Percentiles rank a stretch among this genome's conserved stretches.
These are phyloP conservation scores for carrot (Daucus carota) DNA, from an alignment of 129 eudicot species.

Conservation along the genomic window DNA sequence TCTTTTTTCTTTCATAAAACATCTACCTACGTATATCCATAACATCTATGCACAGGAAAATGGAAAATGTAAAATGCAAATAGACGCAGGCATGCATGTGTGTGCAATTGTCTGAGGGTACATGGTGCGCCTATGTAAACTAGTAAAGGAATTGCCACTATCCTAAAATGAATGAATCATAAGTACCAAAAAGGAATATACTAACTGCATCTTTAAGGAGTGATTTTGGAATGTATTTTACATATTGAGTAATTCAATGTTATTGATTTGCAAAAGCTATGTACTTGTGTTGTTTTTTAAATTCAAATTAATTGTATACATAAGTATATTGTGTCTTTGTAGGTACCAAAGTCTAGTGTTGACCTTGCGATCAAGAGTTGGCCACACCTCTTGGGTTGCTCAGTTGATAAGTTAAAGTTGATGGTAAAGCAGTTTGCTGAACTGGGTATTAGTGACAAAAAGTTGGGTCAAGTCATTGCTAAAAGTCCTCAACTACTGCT, in stretches of 20 bases:
- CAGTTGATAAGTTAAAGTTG: conserved; percentile 45
- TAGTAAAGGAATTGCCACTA: neutral
- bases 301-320: neutral
- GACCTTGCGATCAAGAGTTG: conserved; percentile 44
- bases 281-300: neutral
- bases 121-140: too few species aligned
- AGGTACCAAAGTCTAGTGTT: conserved; percentile 50
- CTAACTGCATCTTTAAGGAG: neutral
- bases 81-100: neutral
- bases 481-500: conserved; percentile 76
- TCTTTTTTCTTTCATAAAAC: too few species aligned
- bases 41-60: neutral
- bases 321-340: conserved; percentile 8
- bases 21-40: too few species aligned
- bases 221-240: neutral
- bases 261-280: neutral
- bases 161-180: neutral
- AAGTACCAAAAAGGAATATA: neutral
- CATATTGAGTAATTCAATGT: neutral
- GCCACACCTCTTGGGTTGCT: conserved; percentile 74
- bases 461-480: conserved; percentile 43
- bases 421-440: conserved; percentile 49
- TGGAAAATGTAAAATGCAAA: neutral
- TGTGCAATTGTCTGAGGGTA: neutral
- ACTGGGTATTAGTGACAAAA: conserved; percentile 45